Percentiles rank a stretch among this genome's conserved stretches.
Conservation (phyloP, 1,284 basidiomycete species). For the Pterula multifida region DNA sequence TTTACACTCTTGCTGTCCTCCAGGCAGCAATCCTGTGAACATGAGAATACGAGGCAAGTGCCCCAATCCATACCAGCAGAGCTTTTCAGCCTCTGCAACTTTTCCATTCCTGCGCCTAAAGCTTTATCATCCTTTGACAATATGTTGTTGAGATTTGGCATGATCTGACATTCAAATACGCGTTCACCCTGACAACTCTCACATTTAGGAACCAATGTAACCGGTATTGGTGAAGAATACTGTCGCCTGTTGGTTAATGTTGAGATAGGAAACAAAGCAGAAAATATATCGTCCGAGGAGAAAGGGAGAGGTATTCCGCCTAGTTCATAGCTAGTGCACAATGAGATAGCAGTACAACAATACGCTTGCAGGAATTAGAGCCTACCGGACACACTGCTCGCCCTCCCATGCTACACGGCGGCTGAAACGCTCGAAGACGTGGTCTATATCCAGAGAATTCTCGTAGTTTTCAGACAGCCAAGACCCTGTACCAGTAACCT, state of each 20-base stretch:
- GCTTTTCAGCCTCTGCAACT: conserved; percentile 31
- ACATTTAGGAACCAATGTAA: conserved; percentile 47
- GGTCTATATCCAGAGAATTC: conserved; percentile 63
- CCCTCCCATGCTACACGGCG: conserved; percentile 54
- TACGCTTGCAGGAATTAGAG: conserved; percentile 9
- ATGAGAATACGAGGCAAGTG: conserved; percentile 72
- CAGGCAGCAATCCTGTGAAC: conserved; percentile 56
- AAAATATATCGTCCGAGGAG: conserved; percentile 55
- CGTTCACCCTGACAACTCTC: conserved; percentile 45
- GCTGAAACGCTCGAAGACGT: conserved; percentile 70
- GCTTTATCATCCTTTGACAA: conserved; percentile 22
- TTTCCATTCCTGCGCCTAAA: conserved; percentile 6
- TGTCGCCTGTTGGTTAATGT: neutral
- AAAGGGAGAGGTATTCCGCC: conserved; percentile 54
- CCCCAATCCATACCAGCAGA: conserved; percentile 72
- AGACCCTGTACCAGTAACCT: conserved; percentile 25
- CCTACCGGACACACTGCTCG: conserved; percentile 69
- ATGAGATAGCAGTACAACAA: too few relatives aligned
- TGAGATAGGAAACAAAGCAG: conserved; percentile 53
- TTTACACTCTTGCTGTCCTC: conserved; percentile 27
- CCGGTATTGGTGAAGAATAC: conserved; percentile 18
- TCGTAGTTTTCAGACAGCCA: conserved; percentile 70
- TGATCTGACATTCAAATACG: conserved; percentile 76
- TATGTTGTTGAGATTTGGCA: conserved; percentile 77
- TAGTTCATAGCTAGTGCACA: conserved; percentile 57